Evolutionary conservation across 164 flowering plant genomes (phyloP).

Genomic region (grape (Vitis vinifera)): ASM3070453v1 NC_081818.1:22722501-22723000

Average conservation of each 20-base stretch:
- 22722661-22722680: conserved; percentile 86
- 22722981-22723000: neutral
- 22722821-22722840: conserved; percentile 73
- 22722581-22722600: conserved; percentile 13
- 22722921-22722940: neutral
- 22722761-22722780: conserved; percentile 91
- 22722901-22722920: conserved; percentile 13
- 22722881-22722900: conserved; percentile 71
- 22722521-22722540: conserved; percentile 3
- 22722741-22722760: conserved; percentile 85
- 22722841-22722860: conserved; percentile 80
- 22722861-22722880: conserved; percentile 86
- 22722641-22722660: conserved; percentile 87
- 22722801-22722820: conserved; percentile 95
- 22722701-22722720: conserved; percentile 97
- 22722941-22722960: neutral
- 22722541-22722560: conserved; percentile 4
- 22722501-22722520: conserved; percentile 13
- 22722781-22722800: conserved; percentile 91
- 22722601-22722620: conserved; percentile 2
- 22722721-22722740: conserved; percentile 92
- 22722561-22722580: conserved; percentile 8
- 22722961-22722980: neutral
- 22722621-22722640: conserved; percentile 91
- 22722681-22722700: conserved; percentile 77